phyloP scores from a whole-genome alignment of 192 early-diverging fungal species.

The Geosiphon pyriformis region DNA sequence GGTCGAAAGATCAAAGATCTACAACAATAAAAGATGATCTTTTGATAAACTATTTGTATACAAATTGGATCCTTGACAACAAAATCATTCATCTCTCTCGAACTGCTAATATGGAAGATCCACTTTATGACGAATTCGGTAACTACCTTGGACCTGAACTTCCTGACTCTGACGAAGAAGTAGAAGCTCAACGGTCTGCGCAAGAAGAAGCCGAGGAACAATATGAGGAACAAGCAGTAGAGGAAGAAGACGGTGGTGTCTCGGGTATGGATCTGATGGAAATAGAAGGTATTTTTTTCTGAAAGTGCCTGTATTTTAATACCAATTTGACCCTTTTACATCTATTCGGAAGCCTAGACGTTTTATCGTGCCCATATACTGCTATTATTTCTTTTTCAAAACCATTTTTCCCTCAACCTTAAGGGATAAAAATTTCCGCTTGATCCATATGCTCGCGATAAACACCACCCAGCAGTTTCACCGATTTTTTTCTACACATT shows the following conservation, averaged over 20 bases:
- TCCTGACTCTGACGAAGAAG: slow-evolving; percentile 62
- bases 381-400: no score
- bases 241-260: slow-evolving; percentile 42
- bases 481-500: neutral
- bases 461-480: neutral
- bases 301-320: no score
- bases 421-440: neutral
- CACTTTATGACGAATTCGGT: slow-evolving; percentile 87
- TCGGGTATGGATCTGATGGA: slow-evolving; percentile 54
- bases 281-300: slow-evolving; percentile 55
- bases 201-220: slow-evolving; percentile 27
- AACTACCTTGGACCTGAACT: slow-evolving; percentile 99
- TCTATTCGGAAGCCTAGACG: no score
- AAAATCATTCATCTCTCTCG: no score
- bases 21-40: no score
- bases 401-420: no score
- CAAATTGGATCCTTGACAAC: no score
- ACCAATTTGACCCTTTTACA: no score
- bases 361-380: no score
- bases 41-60: no score
- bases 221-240: slow-evolving; percentile 45
- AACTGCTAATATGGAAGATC: slow-evolving; percentile 60
- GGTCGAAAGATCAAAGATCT: no score
- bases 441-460: neutral
- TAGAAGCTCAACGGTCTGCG: slow-evolving; percentile 25